Evolutionary conservation across 2,329 filamentous ascomycete species (phyloP), one percentile per base, ranked within the genome.

Genomic region (Byssochlamys sp.): DNA sequence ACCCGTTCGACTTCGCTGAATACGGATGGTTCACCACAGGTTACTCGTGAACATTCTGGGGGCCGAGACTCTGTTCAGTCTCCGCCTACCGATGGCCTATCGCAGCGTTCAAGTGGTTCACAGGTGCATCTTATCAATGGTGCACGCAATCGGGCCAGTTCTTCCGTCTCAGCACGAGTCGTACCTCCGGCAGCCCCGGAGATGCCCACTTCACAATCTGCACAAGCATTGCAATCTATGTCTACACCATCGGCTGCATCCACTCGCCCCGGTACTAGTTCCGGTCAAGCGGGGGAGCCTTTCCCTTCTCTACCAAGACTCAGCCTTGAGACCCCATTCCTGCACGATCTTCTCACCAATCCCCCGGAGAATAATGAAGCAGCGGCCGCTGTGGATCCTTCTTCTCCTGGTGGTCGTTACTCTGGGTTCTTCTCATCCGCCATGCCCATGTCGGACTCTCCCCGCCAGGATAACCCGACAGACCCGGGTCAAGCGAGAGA

Each of bases 341-440:
- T 78, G 4, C 65, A 67, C n/a, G 71, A 76, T 45, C 61, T 76
- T 12, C 70, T 75, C 27, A 65, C 66, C 19, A 67, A 71, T 25
- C 66, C 71, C 0, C 61, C 67, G 7, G 61, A 59, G 59, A 61
- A 57, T 29, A 53, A 55, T 53, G 27, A 59, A 56, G 59, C 57
- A 12, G 68, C 69, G 11, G 64, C 64, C 4, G 70, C 71, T 2
- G 39, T 19, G 6, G n/a, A 45, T 19, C 39, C 39, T 45, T 58
- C 66, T 4, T 70, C 72, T 5, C 71, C 75, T 70, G 58, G 77
- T 31, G 78, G 79, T 45, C 84, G 86, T 49, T 87, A 83, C 65
- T 91, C 88, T 0, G 88, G 87, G 4, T 77, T 95, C 25, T 96
- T 96, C 76, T 89, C 89, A 60, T 95, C 91, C 0, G 91, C 91